Evolutionary conservation across 139 green algal species (phyloP), one percentile per base, ranked within the genome.

Genomic region (Coelastrella sp.): DNA sequence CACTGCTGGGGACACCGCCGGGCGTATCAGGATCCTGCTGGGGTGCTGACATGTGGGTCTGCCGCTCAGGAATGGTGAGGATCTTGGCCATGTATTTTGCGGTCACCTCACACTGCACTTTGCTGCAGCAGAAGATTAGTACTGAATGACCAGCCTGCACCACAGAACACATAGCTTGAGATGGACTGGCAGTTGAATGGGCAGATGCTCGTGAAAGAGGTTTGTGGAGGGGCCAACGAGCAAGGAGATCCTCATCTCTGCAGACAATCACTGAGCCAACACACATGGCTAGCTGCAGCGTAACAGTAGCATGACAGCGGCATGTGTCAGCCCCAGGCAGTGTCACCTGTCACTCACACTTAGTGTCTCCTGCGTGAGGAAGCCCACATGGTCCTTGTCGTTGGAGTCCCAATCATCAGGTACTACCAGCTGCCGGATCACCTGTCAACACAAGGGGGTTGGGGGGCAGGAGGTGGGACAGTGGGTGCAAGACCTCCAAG

Each of bases 91-190:
- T 57, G 73, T 75, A 85, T 76, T 75, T 85, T 24, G 82, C 87
- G 4, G 57, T 70, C 14, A 70, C 58, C 85, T 93, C 85, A 84
- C 94, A 96, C n/a, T 57, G 85, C 76, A 59, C 73, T 88, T 97
- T 97, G 68, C 95, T 95, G 66, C 85, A 91, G 91, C 97, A 99
- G 90, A 99, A 99, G 6, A 99, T 90, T 12, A 99, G 93, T 25
- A 98, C 96, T n/a, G 94, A 96, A 90, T 98, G 90, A 7, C 94
- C 93, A 4, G 93, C 87, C 76, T 90, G 70, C 66, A 93, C 35
- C 35, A 49, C 35, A 49, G 35, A 49, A 49, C 35, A 49, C 35
- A 49, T 49, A 49, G 35, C 35, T 49, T 49, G 35, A 49, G 35
- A 49, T 49, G 35, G 35, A 49, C 35, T 49, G 35, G 35, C 35